These are phyloP conservation scores for Backusella tuberculispora DNA, from an alignment of 192 early-diverging fungal genomes.

Conservation along the genomic window DNA sequence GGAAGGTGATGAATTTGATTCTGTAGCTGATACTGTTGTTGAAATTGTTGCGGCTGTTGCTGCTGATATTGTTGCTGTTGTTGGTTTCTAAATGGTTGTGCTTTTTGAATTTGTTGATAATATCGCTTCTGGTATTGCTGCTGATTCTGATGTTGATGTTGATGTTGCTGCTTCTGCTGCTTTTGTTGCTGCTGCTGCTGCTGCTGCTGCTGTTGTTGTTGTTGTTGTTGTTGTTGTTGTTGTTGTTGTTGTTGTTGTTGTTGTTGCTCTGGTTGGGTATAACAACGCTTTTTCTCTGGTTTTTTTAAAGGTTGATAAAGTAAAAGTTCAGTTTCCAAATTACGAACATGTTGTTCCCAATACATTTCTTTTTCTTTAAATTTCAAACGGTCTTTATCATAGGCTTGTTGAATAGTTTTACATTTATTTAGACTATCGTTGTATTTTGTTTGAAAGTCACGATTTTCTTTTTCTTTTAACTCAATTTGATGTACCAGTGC, in stretches of 20 bases:
- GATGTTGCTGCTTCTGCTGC: neutral
- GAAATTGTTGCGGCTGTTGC: neutral
- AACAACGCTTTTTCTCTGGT: neutral
- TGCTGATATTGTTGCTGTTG: neutral
- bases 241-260: neutral
- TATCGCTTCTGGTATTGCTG: neutral
- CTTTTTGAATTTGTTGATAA: neutral
- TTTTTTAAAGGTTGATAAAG: conserved; percentile 4
- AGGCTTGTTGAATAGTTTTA: neutral
- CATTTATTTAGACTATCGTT: neutral
- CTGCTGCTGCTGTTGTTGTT: neutral
- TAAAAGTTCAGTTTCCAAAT: neutral
- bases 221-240: neutral
- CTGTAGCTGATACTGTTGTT: neutral
- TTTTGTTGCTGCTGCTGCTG: neutral
- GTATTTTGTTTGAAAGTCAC: conserved; percentile 13
- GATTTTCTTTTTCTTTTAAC: conserved; percentile 11
- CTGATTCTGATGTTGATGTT: neutral
- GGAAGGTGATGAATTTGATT: neutral
- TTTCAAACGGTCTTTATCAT: conserved; percentile 14
- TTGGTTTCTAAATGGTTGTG: neutral
- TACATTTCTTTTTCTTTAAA: neutral
- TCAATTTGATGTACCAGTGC: conserved; percentile 9
- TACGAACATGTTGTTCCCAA: neutral
- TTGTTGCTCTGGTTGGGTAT: neutral